A percentile compares a stretch with the other conserved stretches of the same genome.
phyloP scores from a whole-genome alignment of 257 asterid species.

The Solanum bukasovii region DNA sequence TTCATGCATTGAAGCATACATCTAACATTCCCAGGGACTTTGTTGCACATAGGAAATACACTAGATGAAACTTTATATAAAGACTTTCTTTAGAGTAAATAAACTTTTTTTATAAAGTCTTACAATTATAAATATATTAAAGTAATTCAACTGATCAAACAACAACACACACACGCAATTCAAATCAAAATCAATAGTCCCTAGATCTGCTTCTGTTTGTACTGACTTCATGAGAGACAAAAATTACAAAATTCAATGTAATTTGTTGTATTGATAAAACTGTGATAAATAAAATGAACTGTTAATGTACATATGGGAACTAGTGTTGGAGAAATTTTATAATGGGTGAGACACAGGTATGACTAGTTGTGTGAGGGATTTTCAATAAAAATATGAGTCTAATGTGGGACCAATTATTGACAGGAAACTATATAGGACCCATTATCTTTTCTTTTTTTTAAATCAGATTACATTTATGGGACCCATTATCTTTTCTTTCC shows the following conservation, averaged over 20 bases:
- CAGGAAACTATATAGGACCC: neutral
- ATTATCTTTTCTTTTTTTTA: neutral
- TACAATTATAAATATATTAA: neutral
- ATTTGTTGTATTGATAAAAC: neutral
- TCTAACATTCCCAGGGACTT: neutral
- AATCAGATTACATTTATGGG: neutral
- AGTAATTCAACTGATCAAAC: neutral
- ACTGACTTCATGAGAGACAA: neutral
- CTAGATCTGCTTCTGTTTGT: neutral
- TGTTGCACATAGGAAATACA: neutral
- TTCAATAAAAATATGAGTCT: neutral
- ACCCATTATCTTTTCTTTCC: neutral
- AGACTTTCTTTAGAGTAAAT: neutral
- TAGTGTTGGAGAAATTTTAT: neutral
- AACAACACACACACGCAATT: neutral
- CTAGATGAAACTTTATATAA: neutral
- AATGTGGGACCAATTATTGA: neutral
- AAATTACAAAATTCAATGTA: neutral
- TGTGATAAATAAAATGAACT: neutral
- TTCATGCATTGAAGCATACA: neutral
- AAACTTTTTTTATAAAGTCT: neutral
- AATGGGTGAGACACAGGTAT: neutral
- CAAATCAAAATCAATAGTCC: neutral
- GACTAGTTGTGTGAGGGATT: neutral
- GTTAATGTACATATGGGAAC: neutral